Base-by-base conservation (phyloP, 2,329 filamentous ascomycete species). In the Penicillium sp. region DNA sequence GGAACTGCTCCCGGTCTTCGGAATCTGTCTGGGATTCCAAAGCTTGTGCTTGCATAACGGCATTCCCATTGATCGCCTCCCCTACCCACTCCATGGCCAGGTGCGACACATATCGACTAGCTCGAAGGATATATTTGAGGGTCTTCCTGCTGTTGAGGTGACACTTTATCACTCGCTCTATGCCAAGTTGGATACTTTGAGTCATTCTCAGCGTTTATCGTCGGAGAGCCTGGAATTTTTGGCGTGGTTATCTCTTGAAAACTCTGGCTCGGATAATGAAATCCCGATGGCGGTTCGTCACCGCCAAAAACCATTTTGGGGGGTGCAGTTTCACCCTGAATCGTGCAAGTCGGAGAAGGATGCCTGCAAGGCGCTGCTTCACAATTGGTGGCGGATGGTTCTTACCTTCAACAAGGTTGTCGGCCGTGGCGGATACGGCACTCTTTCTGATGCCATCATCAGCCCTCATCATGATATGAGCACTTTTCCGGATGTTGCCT, bases 11-110 rank as follows among this genome's bases (percentile, higher is more conserved):
- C 94, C 94, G 0, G 86, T 95, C 0, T 76, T 99, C 30, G 94
- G 92, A 0, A 89, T 96, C 39, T 96, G 92, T 62, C 80, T 96
- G 0, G 92, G 92, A 0, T 95, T 95, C 57, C 92, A 96, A 72
- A 92, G 88, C 61, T 75, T 96, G 40, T 85, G 86, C 43, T 76
- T 84, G 42, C 81, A 82, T 9, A 85, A 86, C 61, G 89, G 89
- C 1, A 86, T 85, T 1, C 70, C 73, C 7, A 83, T 95, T 16
- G 76, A 83, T 46, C 81, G 83, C 55, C 74, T 96, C 51, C 74
- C 76, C n/a, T 80, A 86, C 50, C 90, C 90, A 0, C 76, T 91
- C 61, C 92, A 96, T 72, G 92, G 92, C 1, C 88, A 95, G 74
- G 84, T 95, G 18, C 82, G 86, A 50, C 71, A 76, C 8, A 83